These are phyloP conservation scores for Telfairia occidentalis DNA, from an alignment of 331 rosid genomes.

Conservation along the genomic window DNA sequence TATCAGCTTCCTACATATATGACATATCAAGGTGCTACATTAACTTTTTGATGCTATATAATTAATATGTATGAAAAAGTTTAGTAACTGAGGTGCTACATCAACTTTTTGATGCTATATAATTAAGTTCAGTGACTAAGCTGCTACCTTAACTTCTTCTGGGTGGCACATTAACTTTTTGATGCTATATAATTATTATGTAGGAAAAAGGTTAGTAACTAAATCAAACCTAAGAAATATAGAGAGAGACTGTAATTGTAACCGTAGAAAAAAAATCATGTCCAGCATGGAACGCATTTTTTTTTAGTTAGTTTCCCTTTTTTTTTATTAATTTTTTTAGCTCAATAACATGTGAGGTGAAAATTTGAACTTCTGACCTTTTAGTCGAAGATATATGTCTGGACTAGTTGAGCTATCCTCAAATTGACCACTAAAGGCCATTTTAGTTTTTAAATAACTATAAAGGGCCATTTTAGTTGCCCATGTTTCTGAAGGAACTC, in stretches of 20 bases:
- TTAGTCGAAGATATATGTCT: too few relatives aligned
- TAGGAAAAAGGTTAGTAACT: neutral
- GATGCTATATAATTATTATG: neutral
- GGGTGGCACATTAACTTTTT: neutral
- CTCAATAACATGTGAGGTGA: too few relatives aligned
- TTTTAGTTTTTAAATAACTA: neutral
- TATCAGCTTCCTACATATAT: neutral
- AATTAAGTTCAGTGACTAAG: too few relatives aligned
- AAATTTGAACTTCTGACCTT: too few relatives aligned
- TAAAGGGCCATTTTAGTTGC: too few relatives aligned
- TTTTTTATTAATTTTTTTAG: too few relatives aligned
- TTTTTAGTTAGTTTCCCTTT: too few relatives aligned
- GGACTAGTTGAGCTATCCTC: too few relatives aligned
- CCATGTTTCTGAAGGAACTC: neutral
- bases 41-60: too few relatives aligned
- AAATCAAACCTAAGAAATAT: too few relatives aligned
- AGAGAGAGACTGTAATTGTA: neutral
- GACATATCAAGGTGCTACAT: neutral
- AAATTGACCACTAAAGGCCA: too few relatives aligned
- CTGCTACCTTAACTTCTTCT: neutral
- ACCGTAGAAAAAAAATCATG: neutral
- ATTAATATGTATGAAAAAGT: neutral
- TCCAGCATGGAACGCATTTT: neutral
- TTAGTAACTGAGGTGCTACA: neutral
- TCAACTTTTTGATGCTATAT: neutral